These are phyloP conservation scores for Lodderomyces metapsilosis DNA, from an alignment of 1,139 yeast species.

Conservation along the genomic window DNA sequence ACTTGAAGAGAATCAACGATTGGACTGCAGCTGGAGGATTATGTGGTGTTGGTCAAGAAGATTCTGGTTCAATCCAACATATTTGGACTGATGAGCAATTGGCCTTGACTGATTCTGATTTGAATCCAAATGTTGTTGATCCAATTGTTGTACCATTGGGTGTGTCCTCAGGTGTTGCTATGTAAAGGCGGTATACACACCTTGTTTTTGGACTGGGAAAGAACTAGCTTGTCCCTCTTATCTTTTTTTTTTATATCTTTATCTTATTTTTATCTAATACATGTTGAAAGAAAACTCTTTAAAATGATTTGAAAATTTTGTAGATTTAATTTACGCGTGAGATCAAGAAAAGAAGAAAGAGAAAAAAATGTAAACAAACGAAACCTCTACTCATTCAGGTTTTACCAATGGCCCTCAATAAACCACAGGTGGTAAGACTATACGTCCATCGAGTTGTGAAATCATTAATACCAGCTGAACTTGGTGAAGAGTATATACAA, in stretches of 20 bases:
- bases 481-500: conserved; percentile 38
- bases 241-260: background rate
- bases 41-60: conserved; percentile 76
- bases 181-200: too few species aligned
- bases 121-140: conserved; percentile 63
- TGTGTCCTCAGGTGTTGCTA: conserved; percentile 63
- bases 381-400: too few species aligned
- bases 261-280: background rate
- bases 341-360: background rate
- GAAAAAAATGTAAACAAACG: background rate
- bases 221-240: too few species aligned
- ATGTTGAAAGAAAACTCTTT: background rate
- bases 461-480: conserved; percentile 38
- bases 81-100: conserved; percentile 89
- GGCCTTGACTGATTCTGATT: conserved; percentile 54
- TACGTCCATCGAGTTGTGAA: conserved; percentile 39
- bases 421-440: conserved; percentile 32
- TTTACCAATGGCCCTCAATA: conserved; percentile 29
- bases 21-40: conserved; percentile 83
- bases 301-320: too few species aligned
- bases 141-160: conserved; percentile 61
- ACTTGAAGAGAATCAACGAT: conserved; percentile 70
- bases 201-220: too few species aligned
- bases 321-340: too few species aligned
- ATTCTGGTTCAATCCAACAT: conserved; percentile 43